Conservation (phyloP, 192 early-diverging fungal species). For the Dissophora globulifera region DNA sequence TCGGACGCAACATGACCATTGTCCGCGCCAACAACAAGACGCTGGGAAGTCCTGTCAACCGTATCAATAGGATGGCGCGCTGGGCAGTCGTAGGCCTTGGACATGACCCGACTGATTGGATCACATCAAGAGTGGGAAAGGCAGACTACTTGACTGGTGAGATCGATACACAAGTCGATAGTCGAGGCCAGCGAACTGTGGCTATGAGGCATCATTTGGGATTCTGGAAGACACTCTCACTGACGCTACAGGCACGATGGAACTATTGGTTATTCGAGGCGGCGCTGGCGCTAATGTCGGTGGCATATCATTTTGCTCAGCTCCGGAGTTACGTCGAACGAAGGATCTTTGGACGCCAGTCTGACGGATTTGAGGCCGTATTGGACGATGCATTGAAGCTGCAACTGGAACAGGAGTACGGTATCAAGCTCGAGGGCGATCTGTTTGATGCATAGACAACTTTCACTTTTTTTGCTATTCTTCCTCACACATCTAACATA, state of each 20-base stretch:
- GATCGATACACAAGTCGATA: slow-evolving; percentile 3
- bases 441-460: slow-evolving; percentile 76
- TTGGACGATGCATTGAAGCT: slow-evolving; percentile 78
- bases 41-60: slow-evolving; percentile 87
- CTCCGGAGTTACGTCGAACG: slow-evolving; percentile 53
- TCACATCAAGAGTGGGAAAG: neutral
- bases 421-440: slow-evolving; percentile 79
- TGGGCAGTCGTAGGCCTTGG: slow-evolving; percentile 75
- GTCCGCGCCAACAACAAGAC: slow-evolving; percentile 87
- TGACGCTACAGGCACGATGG: slow-evolving; percentile 31
- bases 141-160: slow-evolving; percentile 32
- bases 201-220: neutral
- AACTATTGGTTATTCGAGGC: slow-evolving; percentile 67
- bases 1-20: slow-evolving; percentile 89
- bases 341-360: slow-evolving; percentile 42
- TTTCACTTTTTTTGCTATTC: too few species aligned
- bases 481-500: neutral
- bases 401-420: slow-evolving; percentile 77
- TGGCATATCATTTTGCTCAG: slow-evolving; percentile 68
- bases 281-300: slow-evolving; percentile 65
- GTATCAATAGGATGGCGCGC: slow-evolving; percentile 85
- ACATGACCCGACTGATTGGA: slow-evolving; percentile 55
- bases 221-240: slow-evolving; percentile 29
- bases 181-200: neutral
- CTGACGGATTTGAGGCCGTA: slow-evolving; percentile 74